Evolutionary conservation across 345 rosid genomes (phyloP), one percentile per base, ranked within the genome.

Genomic region (Stellera chamaejasme): DNA sequence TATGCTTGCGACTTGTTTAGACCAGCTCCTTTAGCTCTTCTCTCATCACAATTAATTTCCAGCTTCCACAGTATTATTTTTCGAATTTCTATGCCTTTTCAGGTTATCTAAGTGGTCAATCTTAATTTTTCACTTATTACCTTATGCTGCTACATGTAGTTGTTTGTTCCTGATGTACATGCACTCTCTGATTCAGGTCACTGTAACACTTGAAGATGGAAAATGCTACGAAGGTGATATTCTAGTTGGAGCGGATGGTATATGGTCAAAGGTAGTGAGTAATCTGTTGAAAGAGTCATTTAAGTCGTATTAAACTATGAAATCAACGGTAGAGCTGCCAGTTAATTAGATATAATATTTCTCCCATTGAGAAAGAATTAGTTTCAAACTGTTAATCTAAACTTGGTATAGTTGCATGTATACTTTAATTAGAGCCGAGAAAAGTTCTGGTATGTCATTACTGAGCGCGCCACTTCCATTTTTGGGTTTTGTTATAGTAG

Each of bases 221-320:
- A 68, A 81, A 32, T 68, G 66, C 0, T 81, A 61, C 58, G 81
- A 82, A 61, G 99, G 99, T 48, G 97, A 93, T 73, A 69, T 93
- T 61, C 87, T 89, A 48, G 86, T 93, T 56, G 97, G 96, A 60
- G 96, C 96, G 48, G 97, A 93, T 75, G 99, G 99, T 54, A 93
- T 93, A 65, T 59, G 96, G 91, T 93, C 99, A n/a, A 93, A 84
- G 88, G 99, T 93, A 7, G 55, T 28, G 2, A 48, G 52, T 0
- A 15, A 48, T 48, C 12, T 3, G 48, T 45, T 7, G 48, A 10
- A 32, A 32, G 39, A 32, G 39, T 32, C 39, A 32, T 32, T 32
- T 3, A 5, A 32, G 39, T 32, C 39, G 1, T 3, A 16, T 49
- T 49, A 45, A 49, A 49, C 10, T 3, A 9, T 15, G 27, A 49